Evolutionary conservation across 176 grass and related monocot genomes (phyloP).

Genomic region (Bonia amplexicaulis): DNA sequence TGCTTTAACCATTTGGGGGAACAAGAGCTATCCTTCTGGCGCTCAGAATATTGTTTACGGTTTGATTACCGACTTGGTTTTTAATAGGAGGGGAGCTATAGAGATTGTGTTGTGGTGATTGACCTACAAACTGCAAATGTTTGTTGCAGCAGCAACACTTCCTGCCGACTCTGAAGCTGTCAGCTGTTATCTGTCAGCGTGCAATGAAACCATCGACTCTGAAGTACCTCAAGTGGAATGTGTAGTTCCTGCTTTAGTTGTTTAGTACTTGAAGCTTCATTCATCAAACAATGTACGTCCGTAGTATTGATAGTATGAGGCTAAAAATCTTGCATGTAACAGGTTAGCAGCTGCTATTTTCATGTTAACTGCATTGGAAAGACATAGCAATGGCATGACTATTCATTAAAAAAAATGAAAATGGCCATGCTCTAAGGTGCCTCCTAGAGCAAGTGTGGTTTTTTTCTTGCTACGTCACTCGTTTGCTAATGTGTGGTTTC

Average conservation of each 20-base stretch:
- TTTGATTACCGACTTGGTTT: not conserved
- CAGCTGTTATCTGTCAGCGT: not conserved
- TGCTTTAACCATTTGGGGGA: not conserved
- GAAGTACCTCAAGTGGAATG: not conserved
- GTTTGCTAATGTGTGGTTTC: not conserved
- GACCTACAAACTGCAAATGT: too few species aligned
- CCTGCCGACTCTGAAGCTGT: not conserved
- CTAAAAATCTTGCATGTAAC: not conserved
- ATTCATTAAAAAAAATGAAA: not conserved
- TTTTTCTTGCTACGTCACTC: not conserved
- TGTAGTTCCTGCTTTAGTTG: not conserved
- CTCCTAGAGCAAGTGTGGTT: not conserved
- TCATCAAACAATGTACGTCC: not conserved
- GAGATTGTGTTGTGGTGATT: not conserved
- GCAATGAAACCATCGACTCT: not conserved
- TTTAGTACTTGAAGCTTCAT: not conserved
- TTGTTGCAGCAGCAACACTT: not conserved
- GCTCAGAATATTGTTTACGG: not conserved
- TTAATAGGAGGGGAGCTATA: not conserved
- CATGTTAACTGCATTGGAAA: not conserved
- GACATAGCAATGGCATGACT: not conserved
- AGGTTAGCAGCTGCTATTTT: not conserved
- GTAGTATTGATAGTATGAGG: not conserved
- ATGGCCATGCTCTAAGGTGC: not conserved
- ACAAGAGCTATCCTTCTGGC: not conserved